Base-by-base conservation (phyloP, 2,329 filamentous ascomycete species). In the Sclerotinia sclerotiorum region DNA sequence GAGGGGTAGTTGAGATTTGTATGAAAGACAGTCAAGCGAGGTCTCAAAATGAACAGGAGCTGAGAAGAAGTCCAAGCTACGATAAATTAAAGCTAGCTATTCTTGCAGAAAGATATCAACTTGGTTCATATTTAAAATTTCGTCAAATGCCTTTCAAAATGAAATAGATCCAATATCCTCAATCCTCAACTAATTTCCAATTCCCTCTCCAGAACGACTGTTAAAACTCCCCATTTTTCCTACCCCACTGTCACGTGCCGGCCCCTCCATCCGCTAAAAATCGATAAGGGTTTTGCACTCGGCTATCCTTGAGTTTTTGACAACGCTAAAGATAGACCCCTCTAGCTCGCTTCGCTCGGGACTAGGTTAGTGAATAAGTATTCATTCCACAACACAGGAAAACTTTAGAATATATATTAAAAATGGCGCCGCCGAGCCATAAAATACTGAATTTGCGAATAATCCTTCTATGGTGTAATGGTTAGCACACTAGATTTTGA, bases 401-500 rank as follows among this genome's bases (percentile, higher is more conserved):
- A 52, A 4, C 4, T 10, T 2, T 54, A 8, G 2, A 10, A 54
- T 54, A 1, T 11, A 1, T 54, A 1, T 42, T 15, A 13, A 29
- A 10, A 29, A 35, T 1, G 1, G 1, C 3, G 0, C 0, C 2
- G 0, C 0, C 6, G 29, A 2, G 1, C 19, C 2, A 55, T 11
- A 7, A 51, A 35, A 4, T n/a, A 29, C 2, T 17, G 8, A 29
- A 29, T 19, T 29, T 0, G 27, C 51, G 35, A 56, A 27, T 35
- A 61, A 19, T 27, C 44, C 58, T 62, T 46, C 65, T 54, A 67
- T 67, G 65, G 65, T 67, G 66, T 68, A 68, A 68, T 64, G 66
- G 66, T 68, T 42, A 68, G 66, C 66, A 68, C 58, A 29, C 42
- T 29, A 29, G 65, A 67, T 67, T 67, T 61, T 67, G 65, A 67